These are phyloP conservation scores for Kwoniella bestiolae DNA, from an alignment of 768 basidiomycete genomes.

Conservation along the genomic window DNA sequence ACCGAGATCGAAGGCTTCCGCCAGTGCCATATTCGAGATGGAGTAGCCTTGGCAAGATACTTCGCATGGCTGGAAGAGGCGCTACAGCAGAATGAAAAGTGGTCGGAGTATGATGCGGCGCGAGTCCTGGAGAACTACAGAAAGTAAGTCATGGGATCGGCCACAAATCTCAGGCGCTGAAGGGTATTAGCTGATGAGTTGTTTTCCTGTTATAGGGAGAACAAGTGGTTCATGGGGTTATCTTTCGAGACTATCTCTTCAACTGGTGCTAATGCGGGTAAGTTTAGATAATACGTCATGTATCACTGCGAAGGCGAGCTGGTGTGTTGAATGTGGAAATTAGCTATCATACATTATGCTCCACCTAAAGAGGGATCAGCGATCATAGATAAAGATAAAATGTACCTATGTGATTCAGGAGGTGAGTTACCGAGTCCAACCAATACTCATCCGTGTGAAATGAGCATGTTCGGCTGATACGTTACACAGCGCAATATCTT, in stretches of 20 bases:
- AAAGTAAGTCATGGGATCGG: constrained; percentile 63
- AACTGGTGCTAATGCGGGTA: constrained; percentile 88
- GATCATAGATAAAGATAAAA: constrained; percentile 65
- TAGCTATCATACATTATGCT: constrained; percentile 91
- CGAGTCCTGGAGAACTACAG: constrained; percentile 77
- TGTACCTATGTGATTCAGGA: constrained; percentile 86
- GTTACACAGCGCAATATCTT: constrained; percentile 70
- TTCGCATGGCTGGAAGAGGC: constrained; percentile 94
- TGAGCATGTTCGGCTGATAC: background rate
- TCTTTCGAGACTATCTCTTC: constrained; percentile 93
- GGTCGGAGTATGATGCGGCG: constrained; percentile 81
- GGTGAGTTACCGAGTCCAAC: constrained; percentile 61
- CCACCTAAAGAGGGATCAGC: constrained; percentile 77
- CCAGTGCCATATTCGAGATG: constrained; percentile 84
- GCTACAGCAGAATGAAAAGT: constrained; percentile 64
- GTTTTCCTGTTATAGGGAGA: constrained; percentile 62
- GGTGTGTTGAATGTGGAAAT: constrained; percentile 5
- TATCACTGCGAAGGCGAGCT: background rate
- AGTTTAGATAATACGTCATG: constrained; percentile 32
- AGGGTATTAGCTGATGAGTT: background rate
- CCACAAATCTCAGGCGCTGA: background rate
- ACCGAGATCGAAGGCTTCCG: constrained; percentile 89
- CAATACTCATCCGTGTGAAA: background rate
- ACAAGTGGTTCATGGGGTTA: constrained; percentile 78
- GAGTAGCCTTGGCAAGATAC: constrained; percentile 79